phyloP scores from a whole-genome alignment of 1,284 basidiomycete genomes.

The Phellopilus nigrolimitatus region DNA sequence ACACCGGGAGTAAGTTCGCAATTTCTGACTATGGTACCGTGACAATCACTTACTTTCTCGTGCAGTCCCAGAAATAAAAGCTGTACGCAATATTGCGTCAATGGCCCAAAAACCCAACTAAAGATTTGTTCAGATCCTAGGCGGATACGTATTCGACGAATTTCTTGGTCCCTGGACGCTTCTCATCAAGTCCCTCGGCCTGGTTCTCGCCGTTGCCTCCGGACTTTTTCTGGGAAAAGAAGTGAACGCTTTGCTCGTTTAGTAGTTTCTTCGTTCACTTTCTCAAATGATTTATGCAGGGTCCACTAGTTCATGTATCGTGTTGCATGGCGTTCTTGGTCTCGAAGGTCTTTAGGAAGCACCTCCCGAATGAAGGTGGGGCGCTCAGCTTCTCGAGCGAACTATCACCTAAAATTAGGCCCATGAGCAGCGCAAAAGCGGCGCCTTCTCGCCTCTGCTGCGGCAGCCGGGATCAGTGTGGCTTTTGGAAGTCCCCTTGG shows the following conservation, averaged over 20 bases:
- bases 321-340: conserved; percentile 63
- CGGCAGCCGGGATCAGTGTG: conserved; percentile 69
- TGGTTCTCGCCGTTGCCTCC: conserved; percentile 74
- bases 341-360: conserved; percentile 50
- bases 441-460: conserved; percentile 61
- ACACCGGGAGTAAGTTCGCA: conserved; percentile 65
- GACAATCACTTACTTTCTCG: conserved; percentile 3
- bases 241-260: conserved; percentile 29
- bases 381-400: background rate
- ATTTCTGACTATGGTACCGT: too few species aligned
- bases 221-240: conserved; percentile 76
- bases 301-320: conserved; percentile 66
- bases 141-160: conserved; percentile 66
- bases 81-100: conserved; percentile 37
- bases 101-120: background rate
- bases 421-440: conserved; percentile 66
- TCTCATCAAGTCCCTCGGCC: conserved; percentile 71
- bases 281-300: conserved; percentile 35
- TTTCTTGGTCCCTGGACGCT: conserved; percentile 72
- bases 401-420: too few species aligned
- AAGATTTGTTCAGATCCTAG: conserved; percentile 48
- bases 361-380: conserved; percentile 57
- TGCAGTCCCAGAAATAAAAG: conserved; percentile 73
- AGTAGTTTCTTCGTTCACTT: background rate
- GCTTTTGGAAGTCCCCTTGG: conserved; percentile 73